These are phyloP conservation scores for Cladosporium phlei DNA, from an alignment of 2,329 filamentous ascomycete species.

Conservation along the genomic window DNA sequence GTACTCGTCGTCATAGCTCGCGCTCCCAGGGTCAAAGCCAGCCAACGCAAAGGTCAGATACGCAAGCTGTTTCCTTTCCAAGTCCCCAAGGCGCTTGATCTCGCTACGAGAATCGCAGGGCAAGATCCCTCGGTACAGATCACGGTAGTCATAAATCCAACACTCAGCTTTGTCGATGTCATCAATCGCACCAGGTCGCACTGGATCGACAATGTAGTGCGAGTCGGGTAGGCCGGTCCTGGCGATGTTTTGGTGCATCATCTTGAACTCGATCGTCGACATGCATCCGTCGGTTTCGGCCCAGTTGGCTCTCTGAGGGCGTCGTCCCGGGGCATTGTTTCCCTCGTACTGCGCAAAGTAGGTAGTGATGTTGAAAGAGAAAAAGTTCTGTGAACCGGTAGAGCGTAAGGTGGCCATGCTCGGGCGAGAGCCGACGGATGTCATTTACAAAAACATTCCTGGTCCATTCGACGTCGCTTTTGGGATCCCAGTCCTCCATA, in stretches of 20 bases:
- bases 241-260: slow-evolving; percentile 2
- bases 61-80: neutral
- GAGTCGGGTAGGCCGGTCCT: neutral
- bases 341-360: neutral
- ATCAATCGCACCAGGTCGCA: neutral
- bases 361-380: neutral
- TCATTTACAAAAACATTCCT: neutral
- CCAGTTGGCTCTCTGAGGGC: no score
- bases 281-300: slow-evolving; percentile 1
- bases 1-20: neutral
- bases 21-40: neutral
- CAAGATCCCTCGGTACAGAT: neutral
- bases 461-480: neutral
- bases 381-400: neutral
- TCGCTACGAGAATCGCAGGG: neutral
- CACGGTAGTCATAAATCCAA: neutral
- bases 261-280: slow-evolving; percentile 2
- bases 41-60: neutral
- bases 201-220: neutral
- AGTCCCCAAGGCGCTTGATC: neutral
- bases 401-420: neutral
- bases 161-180: neutral
- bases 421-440: neutral
- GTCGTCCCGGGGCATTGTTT: no score
- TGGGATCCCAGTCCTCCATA: no score